phyloP scores from a whole-genome alignment of 2,329 filamentous ascomycete species.

The Akanthomyces uredinophilus region DNA sequence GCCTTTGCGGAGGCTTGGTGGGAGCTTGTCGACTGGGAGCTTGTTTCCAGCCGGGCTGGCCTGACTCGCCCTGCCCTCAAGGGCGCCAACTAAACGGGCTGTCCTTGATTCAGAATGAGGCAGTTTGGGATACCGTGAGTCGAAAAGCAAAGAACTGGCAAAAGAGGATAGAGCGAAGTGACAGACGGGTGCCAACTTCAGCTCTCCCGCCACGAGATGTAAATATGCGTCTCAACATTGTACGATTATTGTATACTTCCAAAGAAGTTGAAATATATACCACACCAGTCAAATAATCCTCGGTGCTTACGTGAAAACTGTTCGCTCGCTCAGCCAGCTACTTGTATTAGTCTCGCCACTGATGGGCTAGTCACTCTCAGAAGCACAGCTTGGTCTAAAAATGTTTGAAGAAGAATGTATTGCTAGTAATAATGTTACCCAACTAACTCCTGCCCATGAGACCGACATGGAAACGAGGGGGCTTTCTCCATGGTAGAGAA shows the following conservation, averaged over 20 bases:
- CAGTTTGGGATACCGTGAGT: not conserved
- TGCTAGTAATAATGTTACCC: constrained; percentile 6
- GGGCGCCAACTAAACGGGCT: constrained; percentile 16
- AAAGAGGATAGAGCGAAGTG: not conserved
- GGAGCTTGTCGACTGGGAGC: constrained; percentile 78
- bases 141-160: not conserved
- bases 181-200: not conserved
- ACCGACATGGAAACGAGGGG: not conserved
- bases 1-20: constrained; percentile 79
- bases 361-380: not conserved
- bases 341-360: not conserved
- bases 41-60: constrained; percentile 48
- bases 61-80: constrained; percentile 32
- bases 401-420: not conserved
- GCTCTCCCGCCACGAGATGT: not conserved
- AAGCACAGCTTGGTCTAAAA: not conserved
- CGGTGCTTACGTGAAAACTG: not conserved
- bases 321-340: too few relatives aligned
- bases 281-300: not conserved
- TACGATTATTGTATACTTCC: constrained; percentile 13
- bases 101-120: too few relatives aligned
- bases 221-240: not conserved
- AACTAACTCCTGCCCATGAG: constrained; percentile 4
- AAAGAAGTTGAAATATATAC: constrained; percentile 8
- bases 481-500: not conserved